Conservation (phyloP, 805 yeast species). For the Wickerhamomyces strasburgensis region DNA sequence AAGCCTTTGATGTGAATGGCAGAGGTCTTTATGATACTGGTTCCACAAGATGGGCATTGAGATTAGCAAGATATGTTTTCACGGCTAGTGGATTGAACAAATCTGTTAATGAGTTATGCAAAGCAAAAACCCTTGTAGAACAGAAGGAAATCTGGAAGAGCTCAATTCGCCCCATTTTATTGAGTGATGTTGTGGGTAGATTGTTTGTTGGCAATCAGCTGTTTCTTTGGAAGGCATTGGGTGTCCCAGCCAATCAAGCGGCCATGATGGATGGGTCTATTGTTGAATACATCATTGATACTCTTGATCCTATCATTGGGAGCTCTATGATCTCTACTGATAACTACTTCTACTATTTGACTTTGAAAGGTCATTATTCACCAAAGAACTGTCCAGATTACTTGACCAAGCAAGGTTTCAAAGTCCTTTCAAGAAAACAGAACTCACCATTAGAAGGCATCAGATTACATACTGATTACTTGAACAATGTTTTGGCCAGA, state of each 20-base stretch:
- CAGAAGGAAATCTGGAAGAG: slow-evolving; percentile 62
- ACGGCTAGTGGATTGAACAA: slow-evolving; percentile 45
- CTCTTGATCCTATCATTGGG: slow-evolving; percentile 69
- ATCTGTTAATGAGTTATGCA: slow-evolving; percentile 51
- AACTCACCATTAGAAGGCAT: slow-evolving; percentile 60
- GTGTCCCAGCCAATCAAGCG: slow-evolving; percentile 86
- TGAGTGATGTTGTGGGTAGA: slow-evolving; percentile 64
- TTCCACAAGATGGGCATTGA: slow-evolving; percentile 79
- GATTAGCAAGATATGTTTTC: slow-evolving; percentile 61
- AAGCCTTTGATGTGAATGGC: slow-evolving; percentile 50
- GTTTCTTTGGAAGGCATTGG: slow-evolving; percentile 84
- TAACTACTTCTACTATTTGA: slow-evolving; percentile 74
- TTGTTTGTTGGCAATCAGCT: slow-evolving; percentile 73
- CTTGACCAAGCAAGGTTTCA: slow-evolving; percentile 54
- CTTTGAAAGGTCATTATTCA: slow-evolving; percentile 57
- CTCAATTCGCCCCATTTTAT: slow-evolving; percentile 60
- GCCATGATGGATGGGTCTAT: slow-evolving; percentile 72
- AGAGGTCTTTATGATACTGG: slow-evolving; percentile 77
- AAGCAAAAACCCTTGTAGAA: slow-evolving; percentile 51
- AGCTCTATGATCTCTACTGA: slow-evolving; percentile 62
- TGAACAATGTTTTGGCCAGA: slow-evolving; percentile 70
- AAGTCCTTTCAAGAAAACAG: slow-evolving; percentile 36
- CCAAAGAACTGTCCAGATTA: slow-evolving; percentile 71
- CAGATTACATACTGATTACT: slow-evolving; percentile 73
- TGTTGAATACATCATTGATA: slow-evolving; percentile 66